Conservation (phyloP, 2,329 filamentous ascomycete genomes). For the Fusarium poae region DNA sequence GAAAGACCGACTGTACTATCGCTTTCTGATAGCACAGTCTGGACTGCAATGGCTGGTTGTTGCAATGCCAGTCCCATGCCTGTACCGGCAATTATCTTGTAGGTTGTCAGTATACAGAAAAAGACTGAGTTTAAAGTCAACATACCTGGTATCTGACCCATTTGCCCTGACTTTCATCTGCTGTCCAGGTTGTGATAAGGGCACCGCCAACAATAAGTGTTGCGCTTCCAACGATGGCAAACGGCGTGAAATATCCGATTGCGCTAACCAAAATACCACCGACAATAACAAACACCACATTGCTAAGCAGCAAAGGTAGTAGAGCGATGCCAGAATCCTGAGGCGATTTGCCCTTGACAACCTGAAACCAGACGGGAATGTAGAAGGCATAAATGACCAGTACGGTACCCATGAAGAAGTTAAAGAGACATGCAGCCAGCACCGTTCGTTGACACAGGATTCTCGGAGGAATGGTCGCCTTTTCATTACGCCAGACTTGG, state of each 20-base stretch:
- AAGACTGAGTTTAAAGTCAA: rapidly evolving
- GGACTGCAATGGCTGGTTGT: constrained; percentile 20
- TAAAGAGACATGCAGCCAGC: not conserved
- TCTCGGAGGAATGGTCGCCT: constrained; percentile 12
- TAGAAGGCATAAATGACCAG: constrained; percentile 26
- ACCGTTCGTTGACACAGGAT: constrained; percentile 14
- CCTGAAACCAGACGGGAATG: constrained; percentile 29
- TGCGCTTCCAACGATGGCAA: constrained; percentile 11
- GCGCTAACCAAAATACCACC: constrained; percentile 18
- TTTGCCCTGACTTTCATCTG: not conserved
- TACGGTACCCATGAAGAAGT: not conserved
- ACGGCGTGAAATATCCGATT: constrained; percentile 20
- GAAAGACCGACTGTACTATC: constrained; percentile 21
- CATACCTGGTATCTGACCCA: constrained; percentile 32
- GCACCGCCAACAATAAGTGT: constrained; percentile 8
- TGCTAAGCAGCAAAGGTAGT: constrained; percentile 6
- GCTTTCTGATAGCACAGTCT: constrained; percentile 16
- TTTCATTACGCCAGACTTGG: constrained; percentile 21
- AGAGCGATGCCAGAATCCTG: constrained; percentile 21
- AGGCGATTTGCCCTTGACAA: constrained; percentile 11
- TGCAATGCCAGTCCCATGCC: constrained; percentile 19
- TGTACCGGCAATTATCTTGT: constrained; percentile 14
- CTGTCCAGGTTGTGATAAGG: constrained; percentile 22
- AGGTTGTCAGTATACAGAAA: not conserved
- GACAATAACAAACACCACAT: constrained; percentile 16